Evolutionary conservation across 257 asterid genomes (phyloP).

Genomic region (Eustoma russellianum): DNA sequence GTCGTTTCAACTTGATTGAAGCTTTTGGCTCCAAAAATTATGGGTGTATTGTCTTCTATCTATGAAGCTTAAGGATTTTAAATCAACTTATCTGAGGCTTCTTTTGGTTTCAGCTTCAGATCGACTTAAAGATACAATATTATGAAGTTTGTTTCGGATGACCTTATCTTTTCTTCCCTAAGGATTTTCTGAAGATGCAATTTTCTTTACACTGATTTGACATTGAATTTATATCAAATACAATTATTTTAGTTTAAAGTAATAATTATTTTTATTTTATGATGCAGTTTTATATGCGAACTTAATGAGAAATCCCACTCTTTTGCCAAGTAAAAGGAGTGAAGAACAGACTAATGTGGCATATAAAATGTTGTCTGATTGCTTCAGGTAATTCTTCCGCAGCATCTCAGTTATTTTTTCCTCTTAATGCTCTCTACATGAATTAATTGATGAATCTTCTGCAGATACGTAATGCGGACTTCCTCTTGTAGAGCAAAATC

Average conservation of each 20-base stretch:
- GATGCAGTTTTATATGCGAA: conserved; percentile 64
- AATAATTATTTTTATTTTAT: conserved; percentile 14
- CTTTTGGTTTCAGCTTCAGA: too few species aligned
- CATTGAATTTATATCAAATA: background rate
- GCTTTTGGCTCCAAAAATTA: too few species aligned
- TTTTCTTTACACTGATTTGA: background rate
- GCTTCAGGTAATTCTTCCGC: conserved; percentile 45
- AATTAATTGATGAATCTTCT: conserved; percentile 13
- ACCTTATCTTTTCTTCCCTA: background rate
- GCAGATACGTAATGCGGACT: conserved; percentile 64
- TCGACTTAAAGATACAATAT: too few species aligned
- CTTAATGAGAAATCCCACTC: conserved; percentile 48
- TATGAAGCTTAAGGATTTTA: too few species aligned
- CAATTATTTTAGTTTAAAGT: too few species aligned
- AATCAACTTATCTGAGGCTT: too few species aligned
- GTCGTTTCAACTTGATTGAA: too few species aligned
- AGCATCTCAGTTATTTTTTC: conserved; percentile 4
- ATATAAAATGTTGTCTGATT: conserved; percentile 62
- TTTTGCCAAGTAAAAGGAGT: conserved; percentile 65
- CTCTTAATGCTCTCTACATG: conserved; percentile 16
- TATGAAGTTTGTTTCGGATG: too few species aligned
- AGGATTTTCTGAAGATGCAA: background rate
- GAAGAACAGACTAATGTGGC: conserved; percentile 67
- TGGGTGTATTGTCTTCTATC: too few species aligned
- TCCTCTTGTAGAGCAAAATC: conserved; percentile 58